Conservation (phyloP, 768 basidiomycete genomes). For the Mycena leptocephala region DNA sequence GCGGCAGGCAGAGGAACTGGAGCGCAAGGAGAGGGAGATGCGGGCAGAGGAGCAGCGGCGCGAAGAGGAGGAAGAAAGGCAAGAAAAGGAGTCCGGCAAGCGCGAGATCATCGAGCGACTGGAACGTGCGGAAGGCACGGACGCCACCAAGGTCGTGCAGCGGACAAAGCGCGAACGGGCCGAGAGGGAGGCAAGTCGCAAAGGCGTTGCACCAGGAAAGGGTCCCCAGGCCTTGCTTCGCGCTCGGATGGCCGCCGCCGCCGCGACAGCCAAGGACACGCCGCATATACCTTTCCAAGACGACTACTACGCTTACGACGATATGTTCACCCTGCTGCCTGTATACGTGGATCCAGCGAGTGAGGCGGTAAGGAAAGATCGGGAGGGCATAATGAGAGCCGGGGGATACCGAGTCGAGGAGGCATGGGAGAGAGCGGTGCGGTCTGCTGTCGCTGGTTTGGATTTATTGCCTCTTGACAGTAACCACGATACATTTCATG, state of each 20-base stretch:
- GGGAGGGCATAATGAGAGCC: slow-evolving; percentile 85
- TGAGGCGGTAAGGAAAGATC: slow-evolving; percentile 82
- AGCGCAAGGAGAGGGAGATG: slow-evolving; percentile 78
- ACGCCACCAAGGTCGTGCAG: slow-evolving; percentile 80
- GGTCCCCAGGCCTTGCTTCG: slow-evolving; percentile 62
- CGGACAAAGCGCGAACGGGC: slow-evolving; percentile 75
- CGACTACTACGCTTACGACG: slow-evolving; percentile 83
- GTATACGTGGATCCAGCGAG: slow-evolving; percentile 83
- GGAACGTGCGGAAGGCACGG: slow-evolving; percentile 78
- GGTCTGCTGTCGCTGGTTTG: slow-evolving; percentile 81
- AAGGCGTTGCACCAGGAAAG: slow-evolving; percentile 65
- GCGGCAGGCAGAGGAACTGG: slow-evolving; percentile 87
- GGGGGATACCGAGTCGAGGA: slow-evolving; percentile 89
- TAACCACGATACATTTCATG: slow-evolving; percentile 27
- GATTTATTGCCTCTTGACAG: slow-evolving; percentile 69
- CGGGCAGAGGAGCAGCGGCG: slow-evolving; percentile 77
- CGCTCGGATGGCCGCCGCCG: slow-evolving; percentile 65
- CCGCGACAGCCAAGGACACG: slow-evolving; percentile 78
- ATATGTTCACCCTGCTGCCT: slow-evolving; percentile 70
- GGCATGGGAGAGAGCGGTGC: slow-evolving; percentile 88
- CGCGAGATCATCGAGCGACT: slow-evolving; percentile 87
- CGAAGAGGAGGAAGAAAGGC: slow-evolving; percentile 84
- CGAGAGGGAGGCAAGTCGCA: slow-evolving; percentile 58
- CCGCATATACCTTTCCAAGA: slow-evolving; percentile 88
- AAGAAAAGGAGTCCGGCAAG: slow-evolving; percentile 80